Evolutionary conservation across 768 basidiomycete genomes (phyloP), one percentile per base, ranked within the genome.

Genomic region (Termitomyces sp.): DNA sequence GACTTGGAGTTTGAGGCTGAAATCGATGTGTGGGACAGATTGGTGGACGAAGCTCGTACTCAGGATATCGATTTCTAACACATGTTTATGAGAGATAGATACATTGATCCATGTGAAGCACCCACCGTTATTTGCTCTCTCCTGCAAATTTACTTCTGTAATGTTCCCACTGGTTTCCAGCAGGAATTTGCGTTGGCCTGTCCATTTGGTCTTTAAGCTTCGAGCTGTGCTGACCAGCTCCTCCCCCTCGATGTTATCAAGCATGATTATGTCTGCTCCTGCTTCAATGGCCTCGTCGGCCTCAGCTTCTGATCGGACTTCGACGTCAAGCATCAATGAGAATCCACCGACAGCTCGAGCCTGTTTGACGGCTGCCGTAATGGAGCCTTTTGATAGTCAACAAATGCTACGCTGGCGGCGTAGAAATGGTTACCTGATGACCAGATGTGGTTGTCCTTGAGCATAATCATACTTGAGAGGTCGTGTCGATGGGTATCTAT

Each of bases 401-500:
- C 3, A 26, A 55, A 35, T 24, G 40, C 37, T 28, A 60, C 24
- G 11, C 4, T 43, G 22, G 28, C 22, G 8, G 34, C 17, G n/a
- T 41, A 21, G 21, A 40, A 26, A 22, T 45, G 19, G 15, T 58
- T 65, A 87, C 94, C 94, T 42, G 87, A 90, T 3, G 94, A 96
- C 95, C 94, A 98, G 66, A 98, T 91, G 67, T 99, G 97, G 68
- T 99, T 99, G 64, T 99, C 97, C 71, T 98, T 98, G 64, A 99
- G 83, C 97, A 99, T 99, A 66, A 99, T 95, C 97, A 99, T 98
- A 67, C 90, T 91, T 28, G 91, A 94, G n/a, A 98, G 78, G 69
- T 98, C 95, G 62, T 97, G 88, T 22, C 97, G 83, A 74, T 99
- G 97, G 9, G 91, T 75, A 67, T 99, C 96, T 63, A 98, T 88